Evolutionary conservation across 2,329 filamentous ascomycete genomes (phyloP), one percentile per base, ranked within the genome.

Genomic region (Pleomassaria siparia): DNA sequence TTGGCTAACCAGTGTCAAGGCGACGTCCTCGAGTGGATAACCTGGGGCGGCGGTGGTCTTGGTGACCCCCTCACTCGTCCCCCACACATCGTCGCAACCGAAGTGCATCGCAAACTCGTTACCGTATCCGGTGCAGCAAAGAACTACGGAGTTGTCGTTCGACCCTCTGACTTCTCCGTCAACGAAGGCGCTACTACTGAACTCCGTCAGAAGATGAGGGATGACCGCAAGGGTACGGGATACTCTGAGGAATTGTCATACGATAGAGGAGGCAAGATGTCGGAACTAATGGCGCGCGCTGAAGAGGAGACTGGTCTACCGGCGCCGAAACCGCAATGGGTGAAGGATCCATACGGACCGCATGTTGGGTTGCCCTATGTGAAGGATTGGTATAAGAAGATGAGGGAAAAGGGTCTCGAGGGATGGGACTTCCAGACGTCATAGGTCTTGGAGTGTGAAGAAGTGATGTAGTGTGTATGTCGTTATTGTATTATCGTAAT

Each of bases 21-120:
- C 11, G 76, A 80, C 49, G 66, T 77, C 1, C 71, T 78, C 4
- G 75, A 78, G 60, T 78, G 72, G 73, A 69, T 76, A 24, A 79
- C 76, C 4, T 78, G 75, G 76, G 75, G 76, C 37, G 76, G 74
- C 22, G 76, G 75, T 18, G 75, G 76, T 2, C 68, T 78, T 11
- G 76, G 76, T 25, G 75, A 78, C 56, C 72, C 75, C 0, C 60
- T 78, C 5, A 72, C 69, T 0, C 68, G 76, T 0, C 72, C 76
- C 0, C 64, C 72, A 0, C 62, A 70, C 21, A 71, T 69, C 32
- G 76, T 79, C 9, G 74, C 75, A 1, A 56, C 72, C 9, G 77
- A 79, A 55, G 74, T 77, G 1, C 73, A 72, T 41, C 71, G 73
- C 25, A 69, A 69, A 30, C 67, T 77, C 16, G 74, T 78, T 13